phyloP scores from a whole-genome alignment of 805 yeast genomes.

The Komagataella pastoris region DNA sequence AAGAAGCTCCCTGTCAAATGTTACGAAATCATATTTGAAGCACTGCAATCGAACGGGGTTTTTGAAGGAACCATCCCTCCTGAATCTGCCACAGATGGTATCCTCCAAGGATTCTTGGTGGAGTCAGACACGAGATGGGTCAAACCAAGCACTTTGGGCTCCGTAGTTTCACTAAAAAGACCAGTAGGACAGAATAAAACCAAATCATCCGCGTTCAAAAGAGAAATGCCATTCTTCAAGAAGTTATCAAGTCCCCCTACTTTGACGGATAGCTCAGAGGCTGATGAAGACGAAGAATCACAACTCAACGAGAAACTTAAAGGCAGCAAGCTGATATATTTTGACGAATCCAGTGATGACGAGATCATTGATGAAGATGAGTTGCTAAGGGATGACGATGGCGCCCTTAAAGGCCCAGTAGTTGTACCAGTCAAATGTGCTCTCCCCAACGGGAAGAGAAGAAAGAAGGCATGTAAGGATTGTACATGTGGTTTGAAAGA shows the following conservation, averaged over 20 bases:
- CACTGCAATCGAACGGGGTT: constrained; percentile 29
- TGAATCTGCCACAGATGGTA: constrained; percentile 43
- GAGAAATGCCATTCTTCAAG: constrained; percentile 17
- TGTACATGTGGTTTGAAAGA: constrained; percentile 97
- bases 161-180: constrained; percentile 20
- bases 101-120: constrained; percentile 52
- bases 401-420: constrained; percentile 18
- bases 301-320: constrained; percentile 28
- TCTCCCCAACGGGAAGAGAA: constrained; percentile 33
- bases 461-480: constrained; percentile 94
- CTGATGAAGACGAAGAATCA: constrained; percentile 23
- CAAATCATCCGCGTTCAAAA: constrained; percentile 8
- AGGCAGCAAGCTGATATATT: constrained; percentile 36
- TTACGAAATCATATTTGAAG: constrained; percentile 22
- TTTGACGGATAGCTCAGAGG: constrained; percentile 31
- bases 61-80: constrained; percentile 40
- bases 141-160: constrained; percentile 26
- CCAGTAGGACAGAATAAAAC: constrained; percentile 6
- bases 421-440: constrained; percentile 50
- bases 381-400: constrained; percentile 27
- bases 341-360: constrained; percentile 30
- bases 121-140: constrained; percentile 34
- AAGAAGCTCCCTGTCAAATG: constrained; percentile 34
- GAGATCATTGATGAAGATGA: constrained; percentile 47
- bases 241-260: constrained; percentile 18